Percentiles rank a stretch among this genome's conserved stretches.
These are phyloP conservation scores for Arthrobotrys megalospora DNA, from an alignment of 2,329 filamentous ascomycete genomes.

Conservation along the genomic window DNA sequence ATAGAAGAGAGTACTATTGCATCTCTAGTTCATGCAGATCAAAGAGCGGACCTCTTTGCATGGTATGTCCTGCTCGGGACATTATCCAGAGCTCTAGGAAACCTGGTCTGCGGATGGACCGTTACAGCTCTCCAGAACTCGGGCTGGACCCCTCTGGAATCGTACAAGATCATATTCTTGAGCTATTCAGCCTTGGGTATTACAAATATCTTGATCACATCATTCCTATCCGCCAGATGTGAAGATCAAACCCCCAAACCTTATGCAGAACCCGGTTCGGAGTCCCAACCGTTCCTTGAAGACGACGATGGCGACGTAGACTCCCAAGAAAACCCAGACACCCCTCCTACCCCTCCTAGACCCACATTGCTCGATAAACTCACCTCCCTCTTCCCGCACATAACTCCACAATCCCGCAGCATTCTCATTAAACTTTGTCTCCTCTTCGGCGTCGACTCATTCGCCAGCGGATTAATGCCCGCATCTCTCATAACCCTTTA, in stretches of 20 bases:
- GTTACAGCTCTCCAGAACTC: constrained; percentile 70
- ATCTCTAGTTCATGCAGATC: constrained; percentile 70
- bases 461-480: constrained; percentile 63
- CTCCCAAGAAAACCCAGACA: constrained; percentile 24
- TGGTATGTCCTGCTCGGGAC: constrained; percentile 76
- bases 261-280: constrained; percentile 10
- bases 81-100: constrained; percentile 75
- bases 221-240: constrained; percentile 71
- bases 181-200: constrained; percentile 74
- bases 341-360: constrained; percentile 62
- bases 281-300: constrained; percentile 44
- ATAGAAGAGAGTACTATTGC: constrained; percentile 76
- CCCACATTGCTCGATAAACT: constrained; percentile 64
- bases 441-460: constrained; percentile 73
- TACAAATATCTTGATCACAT: constrained; percentile 70
- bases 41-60: constrained; percentile 74
- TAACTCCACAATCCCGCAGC: constrained; percentile 73
- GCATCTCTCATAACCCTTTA: constrained; percentile 70
- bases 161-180: constrained; percentile 75
- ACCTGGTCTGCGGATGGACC: constrained; percentile 74
- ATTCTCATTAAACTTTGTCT: constrained; percentile 78
- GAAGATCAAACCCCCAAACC: constrained; percentile 66
- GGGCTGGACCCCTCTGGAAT: constrained; percentile 71
- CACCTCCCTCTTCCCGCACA: constrained; percentile 69
- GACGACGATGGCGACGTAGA: constrained; percentile 13